Evolutionary conservation across 345 rosid species (phyloP).

Genomic region (Populus euphratica): DNA sequence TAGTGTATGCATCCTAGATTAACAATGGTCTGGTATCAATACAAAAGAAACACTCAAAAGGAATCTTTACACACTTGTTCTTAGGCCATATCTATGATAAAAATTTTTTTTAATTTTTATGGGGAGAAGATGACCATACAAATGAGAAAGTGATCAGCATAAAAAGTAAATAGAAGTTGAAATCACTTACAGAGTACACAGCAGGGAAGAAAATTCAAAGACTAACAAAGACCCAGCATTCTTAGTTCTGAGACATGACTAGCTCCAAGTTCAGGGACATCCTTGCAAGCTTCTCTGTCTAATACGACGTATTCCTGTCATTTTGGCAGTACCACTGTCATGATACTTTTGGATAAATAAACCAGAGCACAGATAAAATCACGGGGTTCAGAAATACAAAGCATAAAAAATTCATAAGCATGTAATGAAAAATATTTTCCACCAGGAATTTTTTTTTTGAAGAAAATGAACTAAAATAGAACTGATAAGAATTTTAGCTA

Average conservation of each 20-base stretch:
- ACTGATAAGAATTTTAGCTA: neutral
- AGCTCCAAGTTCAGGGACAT: slow-evolving; percentile 76
- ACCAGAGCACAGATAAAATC: neutral
- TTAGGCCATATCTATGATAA: neutral
- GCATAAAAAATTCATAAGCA: neutral
- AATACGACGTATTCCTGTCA: slow-evolving; percentile 90
- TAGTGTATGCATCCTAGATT: neutral
- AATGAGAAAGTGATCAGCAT: neutral
- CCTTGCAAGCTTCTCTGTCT: slow-evolving; percentile 70
- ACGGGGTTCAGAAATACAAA: neutral
- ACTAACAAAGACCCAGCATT: slow-evolving; percentile 79
- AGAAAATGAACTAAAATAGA: neutral
- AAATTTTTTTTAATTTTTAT: neutral
- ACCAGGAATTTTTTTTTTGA: neutral
- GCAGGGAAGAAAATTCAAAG: slow-evolving; percentile 13
- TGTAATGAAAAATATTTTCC: neutral
- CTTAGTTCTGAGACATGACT: slow-evolving; percentile 83
- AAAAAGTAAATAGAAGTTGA: neutral
- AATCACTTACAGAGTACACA: slow-evolving; percentile 28
- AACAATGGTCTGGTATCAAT: neutral
- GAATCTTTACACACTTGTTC: neutral
- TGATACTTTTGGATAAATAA: neutral
- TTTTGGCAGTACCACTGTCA: neutral
- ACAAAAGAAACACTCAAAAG: neutral
- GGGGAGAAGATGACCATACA: neutral